Evolutionary conservation across 225 moss, liverwort and hornwort genomes (phyloP), one percentile per base, ranked within the genome.

Genomic region (Climacium dendroides): DNA sequence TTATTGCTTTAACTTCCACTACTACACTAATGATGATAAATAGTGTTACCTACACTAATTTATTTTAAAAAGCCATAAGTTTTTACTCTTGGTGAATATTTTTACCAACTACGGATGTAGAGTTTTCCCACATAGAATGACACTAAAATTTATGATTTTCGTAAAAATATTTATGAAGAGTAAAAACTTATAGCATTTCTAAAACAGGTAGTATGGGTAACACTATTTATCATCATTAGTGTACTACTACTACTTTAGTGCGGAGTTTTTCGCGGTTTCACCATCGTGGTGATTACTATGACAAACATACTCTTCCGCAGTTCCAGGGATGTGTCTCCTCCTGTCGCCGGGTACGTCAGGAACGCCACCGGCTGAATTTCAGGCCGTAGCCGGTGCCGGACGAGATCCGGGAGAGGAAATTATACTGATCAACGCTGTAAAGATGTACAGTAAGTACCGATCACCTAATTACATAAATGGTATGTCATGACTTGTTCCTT

Each of bases 241-340:
- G n/a, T 53, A 18, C 37, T 84, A 45, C 55, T 67, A 19, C 32
- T 15, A 4, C 50, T 72, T 15, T 6, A n/a, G 60, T 43, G 48
- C 20, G 37, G 75, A 77, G 78, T 41, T 39, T 82, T 55, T 55
- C 73, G 47, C 74, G 47, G 73, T 74, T 34, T 59, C 79, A 66
- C 87, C 66, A 43, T 85, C 70, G 41, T 80, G 65, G 80, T 60
- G 80, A 67, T 69, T 34, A 13, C 60, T 45, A 66, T 52, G 52
- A n/a, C n/a, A 82, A 84, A 81, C 90, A 86, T 71, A 83, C 77
- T 29, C 77, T 58, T 64, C 63, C 92, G 90, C 24, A 60, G 84
- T 78, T 89, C 23, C 45, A 78, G 92, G 92, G 92, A 87, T 90
- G 90, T 90, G 87, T 90, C 90, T 87, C 79, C 88, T 64, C 76